Evolutionary conservation across 495 filamentous ascomycete species (phyloP).

Genomic region (Trichoderma virens): DNA sequence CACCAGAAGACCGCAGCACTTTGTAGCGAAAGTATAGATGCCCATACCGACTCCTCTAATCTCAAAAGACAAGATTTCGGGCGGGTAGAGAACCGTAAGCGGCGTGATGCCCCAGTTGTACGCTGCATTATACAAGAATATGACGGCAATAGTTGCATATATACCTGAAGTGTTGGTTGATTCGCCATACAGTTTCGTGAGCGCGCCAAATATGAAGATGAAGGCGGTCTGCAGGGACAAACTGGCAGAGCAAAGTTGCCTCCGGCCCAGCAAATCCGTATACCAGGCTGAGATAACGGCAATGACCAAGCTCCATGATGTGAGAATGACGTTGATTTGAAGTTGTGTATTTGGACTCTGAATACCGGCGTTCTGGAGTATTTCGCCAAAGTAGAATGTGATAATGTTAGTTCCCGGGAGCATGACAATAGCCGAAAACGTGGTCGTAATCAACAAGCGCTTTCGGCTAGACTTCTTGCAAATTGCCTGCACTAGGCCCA

Average conservation of each 20-base stretch:
- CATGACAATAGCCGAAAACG: constrained; percentile 5
- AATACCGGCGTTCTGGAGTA: constrained; percentile 4
- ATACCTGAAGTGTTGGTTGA: not conserved
- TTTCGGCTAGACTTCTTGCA: constrained; percentile 2
- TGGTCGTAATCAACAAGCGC: not conserved
- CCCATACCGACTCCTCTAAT: constrained; percentile 8
- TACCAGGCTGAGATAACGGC: too few relatives aligned
- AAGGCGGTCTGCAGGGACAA: too few relatives aligned
- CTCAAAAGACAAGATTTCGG: constrained; percentile 7
- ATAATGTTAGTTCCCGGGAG: constrained; percentile 7
- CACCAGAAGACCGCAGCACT: not conserved
- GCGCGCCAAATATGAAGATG: too few relatives aligned
- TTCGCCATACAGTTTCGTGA: not conserved
- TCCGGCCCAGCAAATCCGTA: too few relatives aligned
- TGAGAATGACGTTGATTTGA: not conserved
- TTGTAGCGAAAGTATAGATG: constrained; percentile 6
- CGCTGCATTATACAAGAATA: constrained; percentile 7
- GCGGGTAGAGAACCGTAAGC: constrained; percentile 4
- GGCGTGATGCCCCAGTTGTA: constrained; percentile 7
- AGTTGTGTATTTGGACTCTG: not conserved
- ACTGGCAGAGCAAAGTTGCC: too few relatives aligned
- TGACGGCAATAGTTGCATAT: constrained; percentile 4
- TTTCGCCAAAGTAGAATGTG: constrained; percentile 7
- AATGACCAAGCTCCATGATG: too few relatives aligned
- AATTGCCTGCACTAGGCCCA: not conserved